A percentile compares a stretch with the other conserved stretches of the same genome.
These are phyloP conservation scores for Geranomyces variabilis DNA, from an alignment of 192 early-diverging fungal genomes.

Conservation along the genomic window DNA sequence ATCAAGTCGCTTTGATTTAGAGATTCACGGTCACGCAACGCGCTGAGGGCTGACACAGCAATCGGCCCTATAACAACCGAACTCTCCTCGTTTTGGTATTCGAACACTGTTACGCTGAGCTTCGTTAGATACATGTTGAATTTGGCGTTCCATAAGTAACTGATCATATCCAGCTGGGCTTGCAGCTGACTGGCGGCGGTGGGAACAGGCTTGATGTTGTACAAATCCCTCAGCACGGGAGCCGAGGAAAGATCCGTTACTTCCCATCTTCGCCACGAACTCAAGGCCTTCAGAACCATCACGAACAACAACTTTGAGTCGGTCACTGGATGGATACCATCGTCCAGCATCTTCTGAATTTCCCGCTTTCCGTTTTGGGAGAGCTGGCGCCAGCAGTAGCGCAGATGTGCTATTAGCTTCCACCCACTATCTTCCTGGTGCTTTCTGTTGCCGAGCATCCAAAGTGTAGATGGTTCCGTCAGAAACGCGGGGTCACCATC, in stretches of 20 bases:
- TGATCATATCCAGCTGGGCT: neutral
- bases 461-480: constrained; percentile 63
- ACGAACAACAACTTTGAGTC: constrained; percentile 25
- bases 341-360: constrained; percentile 41
- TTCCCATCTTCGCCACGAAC: constrained; percentile 54
- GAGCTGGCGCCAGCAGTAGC: constrained; percentile 51
- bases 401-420: constrained; percentile 71
- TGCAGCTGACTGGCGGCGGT: neutral
- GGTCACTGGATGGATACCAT: neutral
- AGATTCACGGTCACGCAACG: neutral
- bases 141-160: constrained; percentile 11
- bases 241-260: constrained; percentile 43
- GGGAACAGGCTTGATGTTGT: constrained; percentile 18
- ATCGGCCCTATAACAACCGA: constrained; percentile 34
- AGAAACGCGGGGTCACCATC: constrained; percentile 69
- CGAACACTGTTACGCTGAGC: constrained; percentile 33
- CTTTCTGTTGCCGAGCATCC: constrained; percentile 62
- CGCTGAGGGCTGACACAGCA: constrained; percentile 8
- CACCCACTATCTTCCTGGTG: constrained; percentile 74
- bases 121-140: constrained; percentile 6
- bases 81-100: constrained; percentile 37
- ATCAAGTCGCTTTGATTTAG: neutral
- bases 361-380: constrained; percentile 38
- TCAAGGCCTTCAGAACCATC: constrained; percentile 20
- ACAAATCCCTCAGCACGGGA: constrained; percentile 30